Percentiles rank a stretch among this genome's conserved stretches.
Conservation (phyloP, 305 asterid species). For the Rubia peregrina region DNA sequence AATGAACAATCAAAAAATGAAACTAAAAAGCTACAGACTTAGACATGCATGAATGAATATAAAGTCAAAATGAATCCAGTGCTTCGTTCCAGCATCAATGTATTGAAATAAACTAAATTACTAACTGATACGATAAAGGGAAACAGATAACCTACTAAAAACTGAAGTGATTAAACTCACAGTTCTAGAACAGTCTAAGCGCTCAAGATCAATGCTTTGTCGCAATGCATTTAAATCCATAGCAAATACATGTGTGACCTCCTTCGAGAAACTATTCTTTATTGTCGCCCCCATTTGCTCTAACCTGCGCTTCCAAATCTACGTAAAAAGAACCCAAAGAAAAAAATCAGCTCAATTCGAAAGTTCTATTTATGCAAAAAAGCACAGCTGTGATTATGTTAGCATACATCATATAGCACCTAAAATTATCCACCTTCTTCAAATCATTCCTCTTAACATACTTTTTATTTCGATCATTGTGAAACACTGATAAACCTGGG, state of each 20-base stretch:
- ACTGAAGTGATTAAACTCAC: slow-evolving; percentile 32
- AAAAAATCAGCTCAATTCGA: neutral
- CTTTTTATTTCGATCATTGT: neutral
- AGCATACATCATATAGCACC: neutral
- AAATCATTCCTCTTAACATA: neutral
- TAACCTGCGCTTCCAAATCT: slow-evolving; percentile 90
- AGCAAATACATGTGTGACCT: slow-evolving; percentile 68
- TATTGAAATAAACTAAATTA: neutral
- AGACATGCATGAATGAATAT: neutral
- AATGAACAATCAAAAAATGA: neutral
- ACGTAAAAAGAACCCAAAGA: neutral
- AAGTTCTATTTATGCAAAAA: neutral
- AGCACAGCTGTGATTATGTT: neutral
- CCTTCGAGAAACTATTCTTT: slow-evolving; percentile 45
- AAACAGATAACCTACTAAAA: neutral
- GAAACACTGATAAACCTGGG: neutral
- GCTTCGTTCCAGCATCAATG: neutral
- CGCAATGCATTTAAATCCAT: slow-evolving; percentile 41
- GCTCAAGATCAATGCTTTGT: slow-evolving; percentile 37
- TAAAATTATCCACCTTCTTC: neutral
- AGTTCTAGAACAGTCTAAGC: slow-evolving; percentile 46
- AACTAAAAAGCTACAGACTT: neutral
- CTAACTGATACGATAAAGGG: neutral
- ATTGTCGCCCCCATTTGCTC: slow-evolving; percentile 73
- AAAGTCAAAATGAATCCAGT: neutral